Percentiles rank a stretch among this genome's conserved stretches.
Conservation (phyloP, 805 yeast species). For the Monosporozyma aquatica region DNA sequence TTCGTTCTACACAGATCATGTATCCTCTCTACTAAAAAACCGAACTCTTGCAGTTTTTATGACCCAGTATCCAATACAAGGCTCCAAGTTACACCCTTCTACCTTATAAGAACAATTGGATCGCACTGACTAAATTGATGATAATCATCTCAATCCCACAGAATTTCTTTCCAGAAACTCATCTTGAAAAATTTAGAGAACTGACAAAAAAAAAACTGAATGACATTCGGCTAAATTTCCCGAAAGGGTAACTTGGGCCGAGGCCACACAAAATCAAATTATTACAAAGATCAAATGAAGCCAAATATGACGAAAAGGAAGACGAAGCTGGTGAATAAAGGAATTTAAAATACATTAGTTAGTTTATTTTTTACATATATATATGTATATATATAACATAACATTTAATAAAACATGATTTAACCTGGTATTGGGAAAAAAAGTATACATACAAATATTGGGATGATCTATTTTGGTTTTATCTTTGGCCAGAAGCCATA, state of each 20-base stretch:
- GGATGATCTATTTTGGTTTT: not conserved
- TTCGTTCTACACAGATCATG: too few relatives aligned
- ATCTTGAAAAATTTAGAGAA: not conserved
- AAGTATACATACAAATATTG: not conserved
- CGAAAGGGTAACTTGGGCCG: too few relatives aligned
- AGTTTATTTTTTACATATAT: not conserved
- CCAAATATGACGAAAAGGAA: not conserved
- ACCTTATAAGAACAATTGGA: too few relatives aligned
- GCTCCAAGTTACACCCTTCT: too few relatives aligned
- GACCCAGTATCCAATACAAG: too few relatives aligned
- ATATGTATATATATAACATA: not conserved
- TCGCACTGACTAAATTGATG: too few relatives aligned
- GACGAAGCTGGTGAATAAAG: not conserved
- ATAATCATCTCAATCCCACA: not conserved
- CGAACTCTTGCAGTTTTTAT: too few relatives aligned
- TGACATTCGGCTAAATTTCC: not conserved
- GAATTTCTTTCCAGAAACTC: not conserved
- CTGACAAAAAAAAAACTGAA: not conserved
- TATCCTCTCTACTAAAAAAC: too few relatives aligned
- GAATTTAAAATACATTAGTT: constrained; percentile 1
- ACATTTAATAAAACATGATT: too few relatives aligned
- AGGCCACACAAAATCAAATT: too few relatives aligned
- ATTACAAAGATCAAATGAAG: not conserved
- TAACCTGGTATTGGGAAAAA: not conserved
- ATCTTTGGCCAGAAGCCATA: constrained; percentile 3